These are phyloP conservation scores for Citrus unshiu DNA, from an alignment of 345 rosid genomes.

Conservation along the genomic window DNA sequence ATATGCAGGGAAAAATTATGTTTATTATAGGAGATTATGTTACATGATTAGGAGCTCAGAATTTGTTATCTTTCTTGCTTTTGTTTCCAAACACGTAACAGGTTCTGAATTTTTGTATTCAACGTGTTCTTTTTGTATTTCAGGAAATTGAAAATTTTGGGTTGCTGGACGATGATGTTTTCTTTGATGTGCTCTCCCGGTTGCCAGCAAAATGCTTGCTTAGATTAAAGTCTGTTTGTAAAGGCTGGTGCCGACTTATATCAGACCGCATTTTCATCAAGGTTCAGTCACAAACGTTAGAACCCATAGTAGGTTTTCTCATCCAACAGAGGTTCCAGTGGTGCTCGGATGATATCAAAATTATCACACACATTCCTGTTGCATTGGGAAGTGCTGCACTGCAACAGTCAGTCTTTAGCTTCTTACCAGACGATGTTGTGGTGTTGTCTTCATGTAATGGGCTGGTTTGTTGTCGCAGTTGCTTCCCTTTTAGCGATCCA, in stretches of 20 bases:
- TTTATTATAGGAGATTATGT: not conserved
- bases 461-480: conserved; percentile 32
- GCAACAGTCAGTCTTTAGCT: conserved; percentile 20
- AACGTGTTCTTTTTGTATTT: not conserved
- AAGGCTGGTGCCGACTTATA: conserved; percentile 27
- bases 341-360: conserved; percentile 21
- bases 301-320: conserved; percentile 35
- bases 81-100: not conserved
- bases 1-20: not conserved
- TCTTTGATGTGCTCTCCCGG: conserved; percentile 31
- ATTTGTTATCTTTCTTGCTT: not conserved
- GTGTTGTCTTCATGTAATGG: conserved; percentile 39
- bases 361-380: conserved; percentile 31
- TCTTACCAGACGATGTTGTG: conserved; percentile 37
- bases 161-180: conserved; percentile 17
- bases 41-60: not conserved
- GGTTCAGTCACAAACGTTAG: conserved; percentile 23
- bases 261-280: conserved; percentile 23
- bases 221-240: conserved; percentile 28
- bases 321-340: conserved; percentile 25
- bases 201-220: conserved; percentile 30
- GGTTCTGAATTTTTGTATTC: not conserved
- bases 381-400: conserved; percentile 8
- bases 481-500: conserved; percentile 27
- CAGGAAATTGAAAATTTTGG: conserved; percentile 15